Evolutionary conservation across 331 rosid genomes (phyloP).

Genomic region (Arachis monticola): DNA sequence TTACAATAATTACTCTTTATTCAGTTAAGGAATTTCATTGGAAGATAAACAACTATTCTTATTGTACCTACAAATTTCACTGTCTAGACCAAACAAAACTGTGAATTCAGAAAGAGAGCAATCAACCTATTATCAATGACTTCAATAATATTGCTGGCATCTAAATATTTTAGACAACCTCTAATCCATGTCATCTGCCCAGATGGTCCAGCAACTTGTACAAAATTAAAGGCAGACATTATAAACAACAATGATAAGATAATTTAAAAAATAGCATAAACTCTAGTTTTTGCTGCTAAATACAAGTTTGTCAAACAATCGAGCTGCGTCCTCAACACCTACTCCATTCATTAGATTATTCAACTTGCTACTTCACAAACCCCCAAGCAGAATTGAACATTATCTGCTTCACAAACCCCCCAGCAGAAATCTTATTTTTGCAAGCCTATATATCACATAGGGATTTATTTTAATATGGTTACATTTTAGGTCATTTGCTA

Average conservation of each 20-base stretch:
- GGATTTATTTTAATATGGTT: too few species aligned
- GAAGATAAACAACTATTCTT: slow-evolving; percentile 15
- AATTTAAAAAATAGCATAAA: not conserved
- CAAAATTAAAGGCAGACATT: slow-evolving; percentile 19
- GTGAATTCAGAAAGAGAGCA: slow-evolving; percentile 20
- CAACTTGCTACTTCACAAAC: too few species aligned
- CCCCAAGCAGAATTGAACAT: too few species aligned
- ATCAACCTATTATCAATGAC: slow-evolving; percentile 84
- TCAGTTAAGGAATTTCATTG: not conserved
- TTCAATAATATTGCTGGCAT: slow-evolving; percentile 63
- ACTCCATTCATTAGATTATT: too few species aligned
- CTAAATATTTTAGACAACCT: slow-evolving; percentile 79
- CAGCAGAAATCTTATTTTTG: too few species aligned
- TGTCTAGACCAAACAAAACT: not conserved
- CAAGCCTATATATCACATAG: too few species aligned
- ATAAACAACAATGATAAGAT: slow-evolving; percentile 24
- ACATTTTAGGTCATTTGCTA: too few species aligned
- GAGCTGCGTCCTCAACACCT: too few species aligned
- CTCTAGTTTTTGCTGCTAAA: too few species aligned
- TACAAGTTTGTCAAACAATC: too few species aligned
- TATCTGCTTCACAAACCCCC: too few species aligned
- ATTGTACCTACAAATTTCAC: not conserved
- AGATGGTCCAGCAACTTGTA: slow-evolving; percentile 90
- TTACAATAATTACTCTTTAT: not conserved
- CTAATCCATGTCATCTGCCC: slow-evolving; percentile 95